These are phyloP conservation scores for Mycena maculata DNA, from an alignment of 768 basidiomycete species.

Conservation along the genomic window DNA sequence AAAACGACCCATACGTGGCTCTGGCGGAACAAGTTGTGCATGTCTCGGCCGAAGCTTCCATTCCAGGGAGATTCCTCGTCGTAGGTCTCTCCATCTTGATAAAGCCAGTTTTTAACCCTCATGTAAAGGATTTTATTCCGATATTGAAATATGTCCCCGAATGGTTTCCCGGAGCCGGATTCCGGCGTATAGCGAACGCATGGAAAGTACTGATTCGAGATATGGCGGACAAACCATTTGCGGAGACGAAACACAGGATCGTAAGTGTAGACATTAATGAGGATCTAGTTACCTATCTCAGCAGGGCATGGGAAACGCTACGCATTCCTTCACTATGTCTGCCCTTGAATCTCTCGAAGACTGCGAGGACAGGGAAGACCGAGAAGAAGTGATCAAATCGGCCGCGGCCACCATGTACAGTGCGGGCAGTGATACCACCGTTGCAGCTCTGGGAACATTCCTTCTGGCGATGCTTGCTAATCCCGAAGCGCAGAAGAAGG, in stretches of 20 bases:
- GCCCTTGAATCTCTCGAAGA: too few species aligned
- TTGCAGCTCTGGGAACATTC: slow-evolving; percentile 43
- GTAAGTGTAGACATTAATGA: too few species aligned
- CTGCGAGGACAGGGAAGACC: too few species aligned
- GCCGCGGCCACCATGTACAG: slow-evolving; percentile 1
- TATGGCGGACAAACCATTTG: slow-evolving; percentile 51
- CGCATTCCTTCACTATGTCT: neutral
- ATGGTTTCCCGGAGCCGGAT: slow-evolving; percentile 49
- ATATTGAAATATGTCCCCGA: slow-evolving; percentile 43
- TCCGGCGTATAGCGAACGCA: slow-evolving; percentile 52
- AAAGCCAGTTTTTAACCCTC: neutral
- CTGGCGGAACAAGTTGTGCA: slow-evolving; percentile 39
- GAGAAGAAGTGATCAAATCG: too few species aligned
- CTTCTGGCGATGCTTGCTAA: slow-evolving; percentile 46
- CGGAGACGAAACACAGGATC: slow-evolving; percentile 43
- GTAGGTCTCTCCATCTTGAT: slow-evolving; percentile 21
- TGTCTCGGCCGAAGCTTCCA: slow-evolving; percentile 37
- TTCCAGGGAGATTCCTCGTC: slow-evolving; percentile 47
- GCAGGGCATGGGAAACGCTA: neutral
- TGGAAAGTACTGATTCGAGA: slow-evolving; percentile 49
- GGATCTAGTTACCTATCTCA: too few species aligned
- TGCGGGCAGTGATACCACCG: slow-evolving; percentile 41
- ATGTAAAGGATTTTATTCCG: slow-evolving; percentile 35
- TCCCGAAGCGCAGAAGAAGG: slow-evolving; percentile 46
- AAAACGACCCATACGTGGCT: slow-evolving; percentile 47